Conservation (phyloP, 345 rosid species). For the Trapa incisa region DNA sequence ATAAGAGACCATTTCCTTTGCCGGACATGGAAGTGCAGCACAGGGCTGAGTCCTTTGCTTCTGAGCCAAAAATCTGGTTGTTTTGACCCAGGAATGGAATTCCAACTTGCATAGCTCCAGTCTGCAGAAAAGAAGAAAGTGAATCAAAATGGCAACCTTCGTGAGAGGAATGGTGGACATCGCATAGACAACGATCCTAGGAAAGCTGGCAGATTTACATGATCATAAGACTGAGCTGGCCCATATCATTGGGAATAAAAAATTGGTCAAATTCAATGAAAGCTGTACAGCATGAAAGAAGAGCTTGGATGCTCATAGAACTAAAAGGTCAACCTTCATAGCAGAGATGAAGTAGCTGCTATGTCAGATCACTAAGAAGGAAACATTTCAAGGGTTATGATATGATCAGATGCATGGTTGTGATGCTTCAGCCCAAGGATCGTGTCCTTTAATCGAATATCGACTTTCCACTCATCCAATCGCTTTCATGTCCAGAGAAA, state of each 20-base stretch:
- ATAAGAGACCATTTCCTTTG: slow-evolving; percentile 23
- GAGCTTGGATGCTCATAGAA: neutral
- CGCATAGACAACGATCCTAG: neutral
- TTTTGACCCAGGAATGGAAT: slow-evolving; percentile 20
- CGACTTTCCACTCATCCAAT: neutral
- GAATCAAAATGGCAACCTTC: neutral
- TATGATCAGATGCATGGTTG: neutral
- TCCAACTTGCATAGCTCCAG: slow-evolving; percentile 25
- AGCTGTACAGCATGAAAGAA: neutral
- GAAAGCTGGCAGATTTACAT: neutral
- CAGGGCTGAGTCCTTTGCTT: slow-evolving; percentile 29
- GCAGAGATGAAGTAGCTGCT: neutral
- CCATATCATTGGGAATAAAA: neutral
- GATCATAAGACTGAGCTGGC: neutral
- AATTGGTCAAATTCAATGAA: neutral
- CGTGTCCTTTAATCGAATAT: neutral
- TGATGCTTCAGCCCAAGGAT: neutral
- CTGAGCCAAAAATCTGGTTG: slow-evolving; percentile 22
- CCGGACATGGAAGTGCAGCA: slow-evolving; percentile 33
- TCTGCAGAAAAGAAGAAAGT: slow-evolving; percentile 15
- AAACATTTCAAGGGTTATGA: neutral
- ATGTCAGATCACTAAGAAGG: neutral
- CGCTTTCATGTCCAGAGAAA: neutral
- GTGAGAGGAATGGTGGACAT: neutral
- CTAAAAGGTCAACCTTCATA: neutral